These are phyloP conservation scores for Agarophyton chilense DNA, from an alignment of 23 red algal species.

Conservation along the genomic window DNA sequence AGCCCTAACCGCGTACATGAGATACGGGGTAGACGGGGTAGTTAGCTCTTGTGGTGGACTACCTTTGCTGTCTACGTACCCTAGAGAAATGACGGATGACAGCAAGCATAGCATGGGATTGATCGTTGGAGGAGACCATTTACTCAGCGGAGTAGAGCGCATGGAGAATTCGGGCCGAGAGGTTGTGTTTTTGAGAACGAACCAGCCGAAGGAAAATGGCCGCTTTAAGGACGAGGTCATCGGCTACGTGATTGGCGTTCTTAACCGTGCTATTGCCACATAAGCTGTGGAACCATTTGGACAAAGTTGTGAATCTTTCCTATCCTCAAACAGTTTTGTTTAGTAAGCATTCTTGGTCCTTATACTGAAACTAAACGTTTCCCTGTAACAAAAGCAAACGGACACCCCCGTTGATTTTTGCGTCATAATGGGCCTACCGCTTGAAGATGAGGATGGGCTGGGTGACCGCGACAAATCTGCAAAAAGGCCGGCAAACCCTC, in stretches of 20 bases:
- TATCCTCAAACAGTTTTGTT: background rate
- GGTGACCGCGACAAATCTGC: no score
- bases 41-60: constrained; percentile 16
- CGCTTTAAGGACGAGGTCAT: constrained; percentile 30
- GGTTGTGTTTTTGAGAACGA: constrained; percentile 6
- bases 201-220: constrained; percentile 17
- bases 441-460: no score
- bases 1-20: constrained; percentile 31
- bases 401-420: no score
- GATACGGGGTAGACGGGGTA: constrained; percentile 11
- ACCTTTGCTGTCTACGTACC: background rate
- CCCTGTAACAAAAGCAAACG: no score
- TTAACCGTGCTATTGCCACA: constrained; percentile 24
- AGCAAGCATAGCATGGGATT: constrained; percentile 18
- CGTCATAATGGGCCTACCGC: no score
- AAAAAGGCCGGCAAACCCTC: no score
- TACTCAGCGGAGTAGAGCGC: background rate
- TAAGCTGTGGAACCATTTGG: background rate
- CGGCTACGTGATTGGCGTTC: constrained; percentile 14
- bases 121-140: constrained; percentile 1
- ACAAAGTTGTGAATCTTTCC: background rate
- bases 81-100: constrained; percentile 9
- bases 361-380: constrained; percentile 7
- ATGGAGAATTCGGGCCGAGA: background rate
- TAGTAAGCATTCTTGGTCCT: background rate